Evolutionary conservation across 352 stramenopile genomes (phyloP).

Genomic region (Pythium apleroticum): DNA sequence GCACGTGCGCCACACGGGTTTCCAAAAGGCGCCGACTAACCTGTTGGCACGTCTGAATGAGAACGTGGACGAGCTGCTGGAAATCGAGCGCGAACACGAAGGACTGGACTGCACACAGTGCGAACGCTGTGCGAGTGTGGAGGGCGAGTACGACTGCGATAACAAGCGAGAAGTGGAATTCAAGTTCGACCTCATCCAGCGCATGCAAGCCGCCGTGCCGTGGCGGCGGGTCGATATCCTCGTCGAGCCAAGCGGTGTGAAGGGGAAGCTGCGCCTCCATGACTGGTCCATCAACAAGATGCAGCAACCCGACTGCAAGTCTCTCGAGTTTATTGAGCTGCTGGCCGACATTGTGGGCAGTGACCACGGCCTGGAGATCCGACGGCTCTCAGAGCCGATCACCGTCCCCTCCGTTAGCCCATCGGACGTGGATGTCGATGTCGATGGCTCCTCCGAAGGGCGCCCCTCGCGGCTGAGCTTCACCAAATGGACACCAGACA

Average conservation of each 20-base stretch:
- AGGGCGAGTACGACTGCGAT: conserved; percentile 57
- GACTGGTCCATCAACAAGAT: conserved; percentile 83
- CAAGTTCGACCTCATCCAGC: conserved; percentile 57
- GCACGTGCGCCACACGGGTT: conserved; percentile 72
- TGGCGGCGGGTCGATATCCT: conserved; percentile 71
- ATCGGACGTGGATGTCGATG: conserved; percentile 14
- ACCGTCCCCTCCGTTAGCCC: not conserved
- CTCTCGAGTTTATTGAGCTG: conserved; percentile 75
- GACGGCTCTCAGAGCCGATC: conserved; percentile 6
- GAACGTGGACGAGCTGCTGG: conserved; percentile 45
- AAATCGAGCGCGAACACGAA: conserved; percentile 32
- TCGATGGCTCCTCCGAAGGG: conserved; percentile 16
- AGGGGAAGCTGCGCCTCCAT: conserved; percentile 72
- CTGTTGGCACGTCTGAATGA: conserved; percentile 41
- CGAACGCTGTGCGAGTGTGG: conserved; percentile 54
- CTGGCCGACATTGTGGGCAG: conserved; percentile 61
- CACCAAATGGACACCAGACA: conserved; percentile 22
- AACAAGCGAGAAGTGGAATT: conserved; percentile 85
- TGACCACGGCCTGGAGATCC: conserved; percentile 52
- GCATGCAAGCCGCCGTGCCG: conserved; percentile 44
- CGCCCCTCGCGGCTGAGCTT: conserved; percentile 23
- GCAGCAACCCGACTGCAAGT: conserved; percentile 58
- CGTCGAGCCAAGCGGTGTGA: conserved; percentile 60
- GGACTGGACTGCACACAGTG: conserved; percentile 39
- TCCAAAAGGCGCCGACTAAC: conserved; percentile 21